These are phyloP conservation scores for Vaccinium vitisidaea DNA, from an alignment of 148 eudicot genomes.

Conservation along the genomic window DNA sequence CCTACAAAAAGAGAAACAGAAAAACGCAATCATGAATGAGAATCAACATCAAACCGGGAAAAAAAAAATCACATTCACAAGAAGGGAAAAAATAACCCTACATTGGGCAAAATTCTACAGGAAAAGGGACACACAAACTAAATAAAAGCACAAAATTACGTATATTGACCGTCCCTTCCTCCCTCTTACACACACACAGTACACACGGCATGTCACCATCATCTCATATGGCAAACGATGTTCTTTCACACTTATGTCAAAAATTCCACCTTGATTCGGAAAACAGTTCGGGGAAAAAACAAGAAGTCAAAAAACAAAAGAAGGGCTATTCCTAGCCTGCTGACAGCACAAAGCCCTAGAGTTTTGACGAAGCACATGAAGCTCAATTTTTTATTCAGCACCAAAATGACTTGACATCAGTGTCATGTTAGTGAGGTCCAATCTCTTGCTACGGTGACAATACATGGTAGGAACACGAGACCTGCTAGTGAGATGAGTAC, in stretches of 20 bases:
- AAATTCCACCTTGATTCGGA: not conserved
- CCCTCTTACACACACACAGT: not conserved
- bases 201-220: not conserved
- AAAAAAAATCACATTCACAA: not conserved
- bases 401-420: not conserved
- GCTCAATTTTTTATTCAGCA: not conserved
- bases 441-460: no score
- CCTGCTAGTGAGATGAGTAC: no score
- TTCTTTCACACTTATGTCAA: not conserved
- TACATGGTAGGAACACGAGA: no score
- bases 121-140: not conserved
- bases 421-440: no score
- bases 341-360: not conserved
- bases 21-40: not conserved
- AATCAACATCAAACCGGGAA: not conserved
- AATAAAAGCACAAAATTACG: not conserved
- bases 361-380: not conserved
- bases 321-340: not conserved
- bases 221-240: not conserved
- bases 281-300: not conserved
- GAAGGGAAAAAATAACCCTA: not conserved
- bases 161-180: not conserved
- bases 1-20: conserved; percentile 47
- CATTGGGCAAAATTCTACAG: not conserved
- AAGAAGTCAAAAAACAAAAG: not conserved